Conservation (phyloP, 441 rosid genomes). For the Kokia cookei region DNA sequence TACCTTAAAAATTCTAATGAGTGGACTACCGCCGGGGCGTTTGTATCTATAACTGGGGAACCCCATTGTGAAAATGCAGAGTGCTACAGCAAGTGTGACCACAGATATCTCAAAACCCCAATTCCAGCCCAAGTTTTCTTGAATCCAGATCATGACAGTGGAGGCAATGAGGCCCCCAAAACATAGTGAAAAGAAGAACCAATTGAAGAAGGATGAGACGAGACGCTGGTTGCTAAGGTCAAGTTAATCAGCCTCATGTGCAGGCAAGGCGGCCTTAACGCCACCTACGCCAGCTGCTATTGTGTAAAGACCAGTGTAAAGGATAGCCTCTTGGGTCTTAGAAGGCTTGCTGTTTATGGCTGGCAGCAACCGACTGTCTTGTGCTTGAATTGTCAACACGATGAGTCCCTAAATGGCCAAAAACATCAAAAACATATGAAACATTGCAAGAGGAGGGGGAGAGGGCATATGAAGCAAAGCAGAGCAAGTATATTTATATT, state of each 20-base stretch:
- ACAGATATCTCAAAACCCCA: conserved; percentile 31
- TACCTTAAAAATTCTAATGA: conserved; percentile 40
- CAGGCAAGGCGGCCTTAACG: too few species aligned
- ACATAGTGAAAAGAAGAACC: conserved; percentile 54
- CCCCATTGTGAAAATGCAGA: conserved; percentile 34
- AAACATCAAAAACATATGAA: too few species aligned
- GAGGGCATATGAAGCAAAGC: too few species aligned
- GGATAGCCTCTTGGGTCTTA: too few species aligned
- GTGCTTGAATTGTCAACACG: too few species aligned
- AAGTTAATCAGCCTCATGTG: conserved; percentile 58
- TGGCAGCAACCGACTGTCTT: too few species aligned
- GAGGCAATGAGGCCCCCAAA: conserved; percentile 40
- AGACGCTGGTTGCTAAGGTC: conserved; percentile 23
- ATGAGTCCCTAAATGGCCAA: too few species aligned
- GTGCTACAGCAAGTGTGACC: conserved; percentile 20
- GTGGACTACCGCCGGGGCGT: conserved; percentile 45
- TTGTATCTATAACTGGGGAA: conserved; percentile 37
- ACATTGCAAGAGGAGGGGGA: too few species aligned
- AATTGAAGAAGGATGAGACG: conserved; percentile 34
- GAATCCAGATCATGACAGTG: conserved; percentile 51
- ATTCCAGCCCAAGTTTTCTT: conserved; percentile 53
- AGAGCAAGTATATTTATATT: too few species aligned
- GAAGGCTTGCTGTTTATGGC: too few species aligned
- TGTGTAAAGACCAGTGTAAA: too few species aligned
- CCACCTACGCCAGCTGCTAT: too few species aligned